Evolutionary conservation across 257 asterid species (phyloP).

Genomic region (Solanum infundibuliforme): DNA sequence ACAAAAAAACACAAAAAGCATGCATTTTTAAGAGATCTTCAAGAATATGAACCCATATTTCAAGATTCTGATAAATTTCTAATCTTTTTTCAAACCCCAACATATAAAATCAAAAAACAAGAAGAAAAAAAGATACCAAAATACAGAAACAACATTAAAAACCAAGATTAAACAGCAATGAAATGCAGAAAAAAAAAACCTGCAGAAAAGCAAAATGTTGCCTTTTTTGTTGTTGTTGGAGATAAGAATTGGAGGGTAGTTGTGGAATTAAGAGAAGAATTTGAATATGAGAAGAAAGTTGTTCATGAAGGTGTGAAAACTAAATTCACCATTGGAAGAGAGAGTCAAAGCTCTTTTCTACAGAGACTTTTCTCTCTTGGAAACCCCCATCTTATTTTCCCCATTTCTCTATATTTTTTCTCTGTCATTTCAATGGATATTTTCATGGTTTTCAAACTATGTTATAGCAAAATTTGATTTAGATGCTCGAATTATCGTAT

Average conservation of each 20-base stretch:
- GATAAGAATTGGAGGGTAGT: not conserved
- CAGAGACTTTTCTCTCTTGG: constrained; percentile 32
- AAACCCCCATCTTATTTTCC: not conserved
- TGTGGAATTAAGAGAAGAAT: not conserved
- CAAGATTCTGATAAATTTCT: not conserved
- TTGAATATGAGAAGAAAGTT: not conserved
- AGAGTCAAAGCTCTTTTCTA: constrained; percentile 31
- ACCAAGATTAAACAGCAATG: not conserved
- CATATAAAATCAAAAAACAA: not conserved
- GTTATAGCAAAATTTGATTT: not conserved
- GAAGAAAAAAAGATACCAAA: not conserved
- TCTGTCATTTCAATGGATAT: not conserved
- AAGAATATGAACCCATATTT: not conserved
- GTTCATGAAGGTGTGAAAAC: not conserved
- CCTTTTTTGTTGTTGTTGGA: not conserved
- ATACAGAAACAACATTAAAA: not conserved
- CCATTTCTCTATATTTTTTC: not conserved
- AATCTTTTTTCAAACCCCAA: not conserved
- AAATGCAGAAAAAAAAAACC: not conserved
- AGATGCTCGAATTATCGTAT: not conserved
- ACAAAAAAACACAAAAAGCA: not conserved
- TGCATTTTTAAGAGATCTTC: not conserved
- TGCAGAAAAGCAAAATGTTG: not conserved
- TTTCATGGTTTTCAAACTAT: not conserved
- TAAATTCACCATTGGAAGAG: constrained; percentile 24